Conservation (phyloP, 2,329 filamentous ascomycete species). For the Phialocephala subalpina region DNA sequence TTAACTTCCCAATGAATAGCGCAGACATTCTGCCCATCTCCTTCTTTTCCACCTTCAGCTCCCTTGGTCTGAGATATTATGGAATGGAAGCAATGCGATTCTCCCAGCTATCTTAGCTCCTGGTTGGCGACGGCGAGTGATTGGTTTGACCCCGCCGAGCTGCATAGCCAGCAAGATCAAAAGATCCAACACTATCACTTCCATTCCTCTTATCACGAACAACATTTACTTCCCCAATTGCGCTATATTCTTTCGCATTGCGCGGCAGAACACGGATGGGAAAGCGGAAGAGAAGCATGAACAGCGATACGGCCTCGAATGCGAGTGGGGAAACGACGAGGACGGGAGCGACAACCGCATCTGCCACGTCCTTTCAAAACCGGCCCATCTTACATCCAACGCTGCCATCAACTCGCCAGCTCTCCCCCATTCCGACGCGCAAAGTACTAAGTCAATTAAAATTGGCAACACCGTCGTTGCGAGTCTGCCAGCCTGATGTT, state of each 20-base stretch:
- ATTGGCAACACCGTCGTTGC: conserved; percentile 27
- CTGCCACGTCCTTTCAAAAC: conserved; percentile 22
- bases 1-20: background rate
- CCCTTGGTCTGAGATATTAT: conserved; percentile 20
- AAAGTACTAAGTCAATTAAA: conserved; percentile 29
- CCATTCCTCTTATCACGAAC: conserved; percentile 10
- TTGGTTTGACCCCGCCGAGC: conserved; percentile 23
- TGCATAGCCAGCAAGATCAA: conserved; percentile 23
- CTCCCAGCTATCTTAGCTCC: conserved; percentile 17
- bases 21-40: too few species aligned
- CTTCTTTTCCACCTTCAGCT: background rate
- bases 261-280: conserved; percentile 13
- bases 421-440: conserved; percentile 23
- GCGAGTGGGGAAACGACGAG: conserved; percentile 9
- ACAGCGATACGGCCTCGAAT: conserved; percentile 26
- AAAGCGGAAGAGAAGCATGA: conserved; percentile 26
- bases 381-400: conserved; percentile 14
- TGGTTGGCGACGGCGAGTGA: conserved; percentile 24
- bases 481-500: conserved; percentile 29
- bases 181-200: conserved; percentile 22
- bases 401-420: conserved; percentile 28
- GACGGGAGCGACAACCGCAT: conserved; percentile 11
- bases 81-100: conserved; percentile 23
- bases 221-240: conserved; percentile 16
- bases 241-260: conserved; percentile 14